A percentile compares a stretch with the other conserved stretches of the same genome.
phyloP scores from a whole-genome alignment of 768 basidiomycete species.

The Amanita exitialis region DNA sequence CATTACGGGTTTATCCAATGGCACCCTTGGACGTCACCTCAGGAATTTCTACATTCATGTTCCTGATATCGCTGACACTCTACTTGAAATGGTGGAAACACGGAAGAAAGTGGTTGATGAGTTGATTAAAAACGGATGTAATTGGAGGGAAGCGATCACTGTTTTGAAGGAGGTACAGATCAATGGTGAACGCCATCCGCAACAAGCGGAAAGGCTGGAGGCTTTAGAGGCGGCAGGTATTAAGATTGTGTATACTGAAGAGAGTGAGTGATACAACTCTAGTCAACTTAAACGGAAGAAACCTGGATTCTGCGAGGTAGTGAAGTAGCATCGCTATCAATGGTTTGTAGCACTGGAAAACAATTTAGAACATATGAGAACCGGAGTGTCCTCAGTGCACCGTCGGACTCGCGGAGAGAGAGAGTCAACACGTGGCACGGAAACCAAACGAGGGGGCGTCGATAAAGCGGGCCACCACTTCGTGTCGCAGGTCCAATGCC shows the following conservation, averaged over 20 bases:
- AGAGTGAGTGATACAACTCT: no score
- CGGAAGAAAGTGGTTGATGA: neutral
- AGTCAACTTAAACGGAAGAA: no score
- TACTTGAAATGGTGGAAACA: neutral
- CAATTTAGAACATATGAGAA: no score
- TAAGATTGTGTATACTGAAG: neutral
- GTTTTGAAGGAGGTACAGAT: neutral
- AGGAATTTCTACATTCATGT: neutral
- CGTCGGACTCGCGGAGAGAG: no score
- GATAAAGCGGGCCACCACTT: no score
- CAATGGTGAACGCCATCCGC: neutral
- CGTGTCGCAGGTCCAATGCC: no score
- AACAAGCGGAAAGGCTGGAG: neutral
- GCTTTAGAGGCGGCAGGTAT: neutral
- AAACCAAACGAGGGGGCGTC: no score
- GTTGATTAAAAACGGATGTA: neutral
- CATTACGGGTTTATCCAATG: neutral
- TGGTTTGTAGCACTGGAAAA: no score
- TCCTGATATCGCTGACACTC: neutral
- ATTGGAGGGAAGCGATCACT: neutral
- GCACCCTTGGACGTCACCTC: neutral
- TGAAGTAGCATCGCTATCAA: no score
- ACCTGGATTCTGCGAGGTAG: no score
- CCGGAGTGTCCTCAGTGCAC: no score
- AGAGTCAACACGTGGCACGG: no score